Conservation (phyloP, 1,284 basidiomycete genomes). For the Xanthoconium separans region DNA sequence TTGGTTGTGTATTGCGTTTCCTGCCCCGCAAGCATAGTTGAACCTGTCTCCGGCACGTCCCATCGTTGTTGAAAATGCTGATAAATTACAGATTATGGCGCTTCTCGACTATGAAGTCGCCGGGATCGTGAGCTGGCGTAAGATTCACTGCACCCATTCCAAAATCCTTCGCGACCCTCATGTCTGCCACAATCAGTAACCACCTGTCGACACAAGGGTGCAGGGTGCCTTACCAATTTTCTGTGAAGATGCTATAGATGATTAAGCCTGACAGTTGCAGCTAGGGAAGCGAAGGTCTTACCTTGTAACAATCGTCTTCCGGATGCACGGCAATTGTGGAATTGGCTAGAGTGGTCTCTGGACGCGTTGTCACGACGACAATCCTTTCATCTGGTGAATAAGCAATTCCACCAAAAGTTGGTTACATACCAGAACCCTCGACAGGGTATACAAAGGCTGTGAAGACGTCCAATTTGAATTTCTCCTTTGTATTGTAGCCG, state of each 20-base stretch:
- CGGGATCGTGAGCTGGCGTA: conserved; percentile 98
- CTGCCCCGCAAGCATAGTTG: no score
- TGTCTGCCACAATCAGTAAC: conserved; percentile 88
- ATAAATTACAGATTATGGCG: conserved; percentile 92
- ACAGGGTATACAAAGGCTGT: conserved; percentile 94
- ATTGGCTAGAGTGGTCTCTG: conserved; percentile 99
- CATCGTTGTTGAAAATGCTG: conserved; percentile 96
- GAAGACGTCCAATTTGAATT: conserved; percentile 97
- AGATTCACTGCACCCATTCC: conserved; percentile 99
- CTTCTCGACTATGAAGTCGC: conserved; percentile 94
- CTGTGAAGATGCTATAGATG: conserved; percentile 81
- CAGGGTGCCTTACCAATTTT: conserved; percentile 89
- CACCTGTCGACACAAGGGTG: conserved; percentile 87
- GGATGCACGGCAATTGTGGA: conserved; percentile 98
- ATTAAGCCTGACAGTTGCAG: not conserved
- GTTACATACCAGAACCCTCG: conserved; percentile 68
- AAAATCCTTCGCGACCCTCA: conserved; percentile 93
- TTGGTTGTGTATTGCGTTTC: no score
- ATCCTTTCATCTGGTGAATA: conserved; percentile 76
- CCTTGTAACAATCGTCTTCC: conserved; percentile 85
- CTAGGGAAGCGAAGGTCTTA: conserved; percentile 8
- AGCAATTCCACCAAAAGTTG: not conserved
- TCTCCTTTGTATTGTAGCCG: conserved; percentile 92
- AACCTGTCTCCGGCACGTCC: conserved; percentile 85
- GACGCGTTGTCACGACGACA: conserved; percentile 95